A percentile compares a stretch with the other conserved stretches of the same genome.
Conservation (phyloP, 2,329 filamentous ascomycete genomes). For the Fusarium nisikadoi region DNA sequence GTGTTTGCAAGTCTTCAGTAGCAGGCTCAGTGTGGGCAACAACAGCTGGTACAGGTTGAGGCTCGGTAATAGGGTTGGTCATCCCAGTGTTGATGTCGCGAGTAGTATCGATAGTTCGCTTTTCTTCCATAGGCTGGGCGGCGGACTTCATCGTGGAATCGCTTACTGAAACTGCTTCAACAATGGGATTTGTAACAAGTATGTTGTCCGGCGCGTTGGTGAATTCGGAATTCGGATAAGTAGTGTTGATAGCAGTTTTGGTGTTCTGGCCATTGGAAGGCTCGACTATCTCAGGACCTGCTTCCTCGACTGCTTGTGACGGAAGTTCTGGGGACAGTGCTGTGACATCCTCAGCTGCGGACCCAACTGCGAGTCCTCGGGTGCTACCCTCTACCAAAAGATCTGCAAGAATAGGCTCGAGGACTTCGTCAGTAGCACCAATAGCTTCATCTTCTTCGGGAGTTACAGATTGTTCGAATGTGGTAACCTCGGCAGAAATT, state of each 20-base stretch:
- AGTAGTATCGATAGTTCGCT: background rate
- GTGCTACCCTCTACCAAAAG: background rate
- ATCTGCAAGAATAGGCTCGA: background rate
- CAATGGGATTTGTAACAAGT: background rate
- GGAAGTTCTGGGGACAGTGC: background rate
- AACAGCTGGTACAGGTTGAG: background rate
- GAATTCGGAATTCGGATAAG: background rate
- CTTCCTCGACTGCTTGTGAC: background rate
- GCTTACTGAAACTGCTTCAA: background rate
- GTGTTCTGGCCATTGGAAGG: background rate
- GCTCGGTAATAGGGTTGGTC: conserved; percentile 3
- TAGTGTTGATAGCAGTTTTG: background rate
- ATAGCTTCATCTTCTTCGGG: background rate
- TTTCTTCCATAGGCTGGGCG: background rate
- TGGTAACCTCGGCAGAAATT: background rate
- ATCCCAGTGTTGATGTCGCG: background rate
- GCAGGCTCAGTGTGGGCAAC: background rate
- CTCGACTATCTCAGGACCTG: conserved; percentile 7
- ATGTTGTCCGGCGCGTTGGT: background rate
- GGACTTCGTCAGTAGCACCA: background rate
- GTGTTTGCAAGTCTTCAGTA: background rate
- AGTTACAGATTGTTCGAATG: conserved; percentile 5
- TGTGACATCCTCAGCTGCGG: background rate
- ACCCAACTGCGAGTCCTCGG: background rate
- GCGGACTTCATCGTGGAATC: background rate